Evolutionary conservation across 306 rosid species (phyloP), one percentile per base, ranked within the genome.

Genomic region (Fragaria ananassa): DNA sequence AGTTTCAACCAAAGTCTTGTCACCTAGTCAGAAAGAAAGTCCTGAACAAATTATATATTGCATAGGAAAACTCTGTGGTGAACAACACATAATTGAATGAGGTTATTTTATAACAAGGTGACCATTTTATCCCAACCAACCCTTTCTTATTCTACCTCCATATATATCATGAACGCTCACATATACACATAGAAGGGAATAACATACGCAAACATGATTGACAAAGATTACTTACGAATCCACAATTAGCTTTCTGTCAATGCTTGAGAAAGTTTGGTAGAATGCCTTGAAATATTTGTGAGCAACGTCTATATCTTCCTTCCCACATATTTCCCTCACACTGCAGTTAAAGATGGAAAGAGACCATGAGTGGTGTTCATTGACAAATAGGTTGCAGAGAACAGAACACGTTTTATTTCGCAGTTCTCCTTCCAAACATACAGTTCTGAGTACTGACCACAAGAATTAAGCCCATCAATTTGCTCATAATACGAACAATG

Each of bases 261-360:
- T 81, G 84, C 81, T 84, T 14, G 97, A 92, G 82, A 95, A 92
- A 53, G 89, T 79, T 83, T 81, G 81, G 83, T 89, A 95, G 83
- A 92, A 95, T 49, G 96, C 96, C 84, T 92, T 92, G 84, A 92
- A 95, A 88, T 92, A 88, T 85, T 88, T 88, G 90, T 92, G 88
- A 44, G 97, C 99, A 77, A 88, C 86, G 80, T 95, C 92, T 58
- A 92, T 42, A 73, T 95, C 99, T 83, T 95, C 92, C 87, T 87
- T 95, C 82, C 97, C 99, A 69, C 97, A 95, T 73, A 95, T 84
- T 79, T 90, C 99, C 81, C 97, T 88, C 76, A 92, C 86, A 79
- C 99, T 92, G 97, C 87, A 83, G 82, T 69, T 54, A 68, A 45
- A 53, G 4, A 70, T 62, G 31, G 29, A 54, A 46, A 10, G 27